Base-by-base conservation (phyloP, 441 rosid genomes). In the Eruca vesicaria region DNA sequence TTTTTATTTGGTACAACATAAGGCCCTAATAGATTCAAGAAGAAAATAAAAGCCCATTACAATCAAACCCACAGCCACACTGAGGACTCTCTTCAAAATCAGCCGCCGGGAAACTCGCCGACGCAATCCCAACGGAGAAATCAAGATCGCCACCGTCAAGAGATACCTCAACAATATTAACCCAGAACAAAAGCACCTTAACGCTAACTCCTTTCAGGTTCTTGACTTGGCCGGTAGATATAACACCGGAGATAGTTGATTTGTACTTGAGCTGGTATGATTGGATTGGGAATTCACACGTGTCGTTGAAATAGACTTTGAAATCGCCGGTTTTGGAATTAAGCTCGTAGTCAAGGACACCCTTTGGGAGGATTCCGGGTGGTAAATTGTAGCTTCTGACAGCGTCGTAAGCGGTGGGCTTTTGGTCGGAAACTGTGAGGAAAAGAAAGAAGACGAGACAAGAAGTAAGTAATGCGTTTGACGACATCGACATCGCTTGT, bases 41-140 rank as follows among this genome's bases (percentile, higher is more conserved):
- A 59, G 76, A 77, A 71, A 36, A 66, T 0, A 58, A 0, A 71
- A 71, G 58, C 72, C 69, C 68, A 48, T 60, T 76, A 69, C 92
- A 92, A 48, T 85, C 80, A 50, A 92, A 80, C 9, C 95, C 96
- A 77, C 97, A 89, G 3, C 98, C 97, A 72, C 98, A 94, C 67
- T 83, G 87, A 10, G 98, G 95, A 48, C 82, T 74, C 83, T 87
- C 91, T 3, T 52, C 77, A 15, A 92, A 94, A 73, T 85, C 84
- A 23, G 66, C 80, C 19, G 82, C 45, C 6, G 90, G 72, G 50
- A 89, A 94, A 65, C 72, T 84, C 4, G 94, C 88, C n/a, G 90
- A 88, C 33, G 86, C 87, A 32, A 94, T 85, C 9, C 97, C 95
- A 6, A 92, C 89, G 3, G 91, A 89, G 85, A 94, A 90, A 15